Evolutionary conservation across 2,329 filamentous ascomycete species (phyloP), one percentile per base, ranked within the genome.

Genomic region (Fusarium odoratissimum): DNA sequence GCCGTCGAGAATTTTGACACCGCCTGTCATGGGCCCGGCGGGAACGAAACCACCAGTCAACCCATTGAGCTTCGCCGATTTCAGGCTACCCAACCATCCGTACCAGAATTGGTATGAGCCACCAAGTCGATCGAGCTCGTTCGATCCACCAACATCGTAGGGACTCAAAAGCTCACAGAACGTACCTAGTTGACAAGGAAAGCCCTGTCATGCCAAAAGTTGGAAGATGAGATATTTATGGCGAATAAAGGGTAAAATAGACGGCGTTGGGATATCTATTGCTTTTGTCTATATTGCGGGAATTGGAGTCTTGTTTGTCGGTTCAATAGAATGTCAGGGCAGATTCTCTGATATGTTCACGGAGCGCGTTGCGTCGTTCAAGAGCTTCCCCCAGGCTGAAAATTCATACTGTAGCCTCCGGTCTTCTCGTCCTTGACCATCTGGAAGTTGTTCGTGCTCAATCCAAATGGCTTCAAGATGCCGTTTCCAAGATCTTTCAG

Each of bases 401-500:
- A 97, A 75, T 95, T 95, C 91, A 99, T 93, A 82, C 93, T 97
- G 83, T 98, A 98, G 0, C 95, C 95, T 2, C 96, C 96, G 2
- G 91, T 93, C 71, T 92, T 92, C 77, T 95, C 93, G 78, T 98
- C 95, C 82, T 98, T 94, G 33, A 92, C 90, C 87, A 98, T 97
- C 72, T 97, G 91, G 79, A 99, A 98, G 80, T 97, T 97, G 49
- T 97, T 92, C 16, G 96, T 98, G 66, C 93, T 97, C 75, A 99
- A 83, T 3, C 96, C 96, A 84, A 98, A 98, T 1, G 95, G 95
- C 80, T 93, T 97, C 56, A 99, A 81, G 21, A 99, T 90, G 3
- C 95, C 94, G 79, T 99, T 97, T 0, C 96, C 96, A 67, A 99
- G 84, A 82, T 93, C 91, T 80, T 97, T 98, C 76, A 99, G 83